Conservation (phyloP, 2,329 filamentous ascomycete species). For the Penicillium sp. region DNA sequence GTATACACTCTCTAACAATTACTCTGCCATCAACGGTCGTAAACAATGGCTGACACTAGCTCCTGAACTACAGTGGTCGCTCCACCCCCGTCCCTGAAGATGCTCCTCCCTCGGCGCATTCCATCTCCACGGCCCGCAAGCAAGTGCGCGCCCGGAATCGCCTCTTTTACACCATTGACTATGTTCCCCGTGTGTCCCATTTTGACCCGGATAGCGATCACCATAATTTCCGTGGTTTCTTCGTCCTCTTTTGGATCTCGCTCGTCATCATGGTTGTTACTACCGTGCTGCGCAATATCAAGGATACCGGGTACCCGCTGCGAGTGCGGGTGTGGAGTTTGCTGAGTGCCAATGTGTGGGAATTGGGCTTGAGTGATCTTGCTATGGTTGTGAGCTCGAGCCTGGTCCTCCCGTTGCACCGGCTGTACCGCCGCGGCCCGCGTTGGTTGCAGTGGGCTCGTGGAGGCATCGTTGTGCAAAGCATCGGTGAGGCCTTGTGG, state of each 20-base stretch:
- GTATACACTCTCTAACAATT: conserved; percentile 18
- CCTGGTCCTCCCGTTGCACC: conserved; percentile 72
- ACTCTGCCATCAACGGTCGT: neutral
- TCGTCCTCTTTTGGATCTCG: conserved; percentile 96
- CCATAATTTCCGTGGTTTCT: conserved; percentile 94
- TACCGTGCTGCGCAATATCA: conserved; percentile 87
- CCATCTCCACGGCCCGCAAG: conserved; percentile 80
- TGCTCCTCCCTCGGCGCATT: conserved; percentile 88
- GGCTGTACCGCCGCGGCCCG: conserved; percentile 59
- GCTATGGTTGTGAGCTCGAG: conserved; percentile 79
- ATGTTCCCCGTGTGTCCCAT: conserved; percentile 85
- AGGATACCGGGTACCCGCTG: conserved; percentile 86
- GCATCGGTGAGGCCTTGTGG: conserved; percentile 77
- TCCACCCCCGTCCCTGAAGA: conserved; percentile 84
- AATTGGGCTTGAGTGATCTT: conserved; percentile 78
- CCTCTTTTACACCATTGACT: conserved; percentile 91
- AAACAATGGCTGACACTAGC: conserved; percentile 5
- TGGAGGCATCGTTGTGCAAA: conserved; percentile 80
- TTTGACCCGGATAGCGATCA: conserved; percentile 93
- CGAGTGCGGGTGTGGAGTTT: conserved; percentile 83
- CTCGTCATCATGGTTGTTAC: conserved; percentile 96
- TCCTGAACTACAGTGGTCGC: conserved; percentile 62
- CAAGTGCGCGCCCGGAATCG: conserved; percentile 78
- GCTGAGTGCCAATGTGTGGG: conserved; percentile 85
- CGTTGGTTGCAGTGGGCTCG: conserved; percentile 68